These are phyloP conservation scores for Lithospermum erythrorhizon DNA, from an alignment of 257 asterid genomes.

Conservation along the genomic window DNA sequence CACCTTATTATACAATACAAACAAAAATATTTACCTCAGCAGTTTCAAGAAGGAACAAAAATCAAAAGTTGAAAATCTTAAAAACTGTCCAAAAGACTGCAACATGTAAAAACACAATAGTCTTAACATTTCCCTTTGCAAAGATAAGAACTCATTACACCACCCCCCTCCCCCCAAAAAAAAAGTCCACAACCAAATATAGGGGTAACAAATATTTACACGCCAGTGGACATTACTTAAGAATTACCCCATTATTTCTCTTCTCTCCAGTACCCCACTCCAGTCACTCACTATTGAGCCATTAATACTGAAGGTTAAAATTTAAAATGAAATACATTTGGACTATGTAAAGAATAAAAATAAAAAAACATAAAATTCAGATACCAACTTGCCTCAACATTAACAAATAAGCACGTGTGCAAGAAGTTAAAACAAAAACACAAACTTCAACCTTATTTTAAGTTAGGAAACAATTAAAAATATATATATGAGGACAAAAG, in stretches of 20 bases:
- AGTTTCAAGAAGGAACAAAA: too few species aligned
- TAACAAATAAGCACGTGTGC: not conserved
- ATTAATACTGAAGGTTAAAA: constrained; percentile 19
- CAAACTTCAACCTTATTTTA: constrained; percentile 9
- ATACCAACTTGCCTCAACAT: not conserved
- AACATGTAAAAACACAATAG: too few species aligned
- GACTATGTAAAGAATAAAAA: too few species aligned
- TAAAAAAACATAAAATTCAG: too few species aligned
- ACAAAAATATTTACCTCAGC: too few species aligned
- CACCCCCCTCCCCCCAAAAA: not conserved
- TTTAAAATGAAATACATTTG: too few species aligned
- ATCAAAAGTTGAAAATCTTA: too few species aligned
- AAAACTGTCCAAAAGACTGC: too few species aligned
- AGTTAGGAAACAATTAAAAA: constrained; percentile 17
- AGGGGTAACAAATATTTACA: constrained; percentile 6
- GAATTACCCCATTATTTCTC: constrained; percentile 12
- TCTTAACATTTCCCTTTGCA: too few species aligned
- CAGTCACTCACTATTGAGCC: constrained; percentile 16
- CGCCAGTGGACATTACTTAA: constrained; percentile 17
- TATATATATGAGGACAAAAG: constrained; percentile 38
- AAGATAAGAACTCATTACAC: too few species aligned
- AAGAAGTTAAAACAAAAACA: constrained; percentile 1
- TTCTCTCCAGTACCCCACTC: constrained; percentile 19
- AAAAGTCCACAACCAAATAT: constrained; percentile 1
- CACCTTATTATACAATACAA: too few species aligned